Conservation (phyloP, 306 rosid species). For the Crataegus laevigata region DNA sequence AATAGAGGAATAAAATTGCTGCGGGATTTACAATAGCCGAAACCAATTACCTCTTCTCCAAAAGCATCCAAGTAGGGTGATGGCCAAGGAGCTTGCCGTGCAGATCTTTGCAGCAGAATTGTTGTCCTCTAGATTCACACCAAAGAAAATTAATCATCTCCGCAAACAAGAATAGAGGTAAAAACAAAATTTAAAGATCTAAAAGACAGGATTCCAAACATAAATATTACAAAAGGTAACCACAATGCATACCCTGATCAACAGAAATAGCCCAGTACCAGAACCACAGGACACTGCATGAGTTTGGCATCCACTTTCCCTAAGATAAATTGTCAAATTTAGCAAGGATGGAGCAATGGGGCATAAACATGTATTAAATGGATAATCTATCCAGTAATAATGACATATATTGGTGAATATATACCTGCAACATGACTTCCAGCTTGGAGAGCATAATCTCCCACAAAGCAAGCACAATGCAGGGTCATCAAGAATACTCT, state of each 20-base stretch:
- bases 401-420: slow-evolving; percentile 15
- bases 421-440: slow-evolving; percentile 96
- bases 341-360: slow-evolving; percentile 6
- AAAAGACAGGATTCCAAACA: not conserved
- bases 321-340: slow-evolving; percentile 24
- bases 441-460: slow-evolving; percentile 75
- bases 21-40: not conserved
- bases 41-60: slow-evolving; percentile 83
- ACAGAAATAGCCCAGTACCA: slow-evolving; percentile 83
- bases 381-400: not conserved
- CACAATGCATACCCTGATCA: slow-evolving; percentile 55
- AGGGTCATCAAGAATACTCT: slow-evolving; percentile 60
- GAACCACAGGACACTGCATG: slow-evolving; percentile 90
- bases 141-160: slow-evolving; percentile 7
- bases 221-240: not conserved
- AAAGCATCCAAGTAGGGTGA: slow-evolving; percentile 92
- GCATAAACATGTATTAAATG: not conserved
- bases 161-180: not conserved
- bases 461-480: slow-evolving; percentile 94
- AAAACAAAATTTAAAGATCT: not conserved
- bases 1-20: not conserved
- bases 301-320: slow-evolving; percentile 86
- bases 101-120: slow-evolving; percentile 78
- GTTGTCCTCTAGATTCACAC: slow-evolving; percentile 60
- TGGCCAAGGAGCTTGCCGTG: slow-evolving; percentile 97